phyloP scores from a whole-genome alignment of 306 rosid species.

The Lathyrus oleraceus region DNA sequence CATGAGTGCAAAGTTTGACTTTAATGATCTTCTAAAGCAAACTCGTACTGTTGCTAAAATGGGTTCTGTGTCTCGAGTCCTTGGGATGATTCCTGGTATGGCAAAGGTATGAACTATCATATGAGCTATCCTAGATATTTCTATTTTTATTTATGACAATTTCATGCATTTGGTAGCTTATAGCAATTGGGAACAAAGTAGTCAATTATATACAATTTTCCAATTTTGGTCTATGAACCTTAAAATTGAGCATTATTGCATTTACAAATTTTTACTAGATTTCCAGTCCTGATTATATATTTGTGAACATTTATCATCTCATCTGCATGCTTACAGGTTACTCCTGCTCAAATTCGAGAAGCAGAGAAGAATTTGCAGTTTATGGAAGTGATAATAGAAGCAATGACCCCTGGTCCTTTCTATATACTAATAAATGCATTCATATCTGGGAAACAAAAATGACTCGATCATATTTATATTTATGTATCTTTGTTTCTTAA shows the following conservation, averaged over 20 bases:
- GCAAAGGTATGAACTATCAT: constrained; percentile 67
- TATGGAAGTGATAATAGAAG: constrained; percentile 98
- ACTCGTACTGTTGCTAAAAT: constrained; percentile 89
- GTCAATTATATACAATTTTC: constrained; percentile 17
- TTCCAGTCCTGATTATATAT: constrained; percentile 21
- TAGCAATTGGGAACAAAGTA: constrained; percentile 10
- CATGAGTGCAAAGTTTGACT: constrained; percentile 96
- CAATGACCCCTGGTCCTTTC: constrained; percentile 84
- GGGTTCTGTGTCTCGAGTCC: constrained; percentile 98
- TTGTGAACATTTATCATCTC: constrained; percentile 5
- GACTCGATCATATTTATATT: too few species aligned
- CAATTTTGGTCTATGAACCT: constrained; percentile 30
- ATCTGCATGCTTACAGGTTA: constrained; percentile 58
- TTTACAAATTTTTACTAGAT: constrained; percentile 17
- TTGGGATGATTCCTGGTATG: constrained; percentile 99
- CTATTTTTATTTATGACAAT: constrained; percentile 4
- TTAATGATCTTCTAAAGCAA: constrained; percentile 96
- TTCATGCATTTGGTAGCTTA: not conserved
- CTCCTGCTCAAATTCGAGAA: constrained; percentile 97
- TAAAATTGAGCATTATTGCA: constrained; percentile 25
- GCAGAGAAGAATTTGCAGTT: constrained; percentile 86
- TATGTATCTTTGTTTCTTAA: too few species aligned
- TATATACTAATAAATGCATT: constrained; percentile 25
- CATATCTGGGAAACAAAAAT: not conserved
- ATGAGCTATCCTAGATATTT: constrained; percentile 14